Base-by-base conservation (phyloP, 306 rosid genomes). In the Malus domestica region DNA sequence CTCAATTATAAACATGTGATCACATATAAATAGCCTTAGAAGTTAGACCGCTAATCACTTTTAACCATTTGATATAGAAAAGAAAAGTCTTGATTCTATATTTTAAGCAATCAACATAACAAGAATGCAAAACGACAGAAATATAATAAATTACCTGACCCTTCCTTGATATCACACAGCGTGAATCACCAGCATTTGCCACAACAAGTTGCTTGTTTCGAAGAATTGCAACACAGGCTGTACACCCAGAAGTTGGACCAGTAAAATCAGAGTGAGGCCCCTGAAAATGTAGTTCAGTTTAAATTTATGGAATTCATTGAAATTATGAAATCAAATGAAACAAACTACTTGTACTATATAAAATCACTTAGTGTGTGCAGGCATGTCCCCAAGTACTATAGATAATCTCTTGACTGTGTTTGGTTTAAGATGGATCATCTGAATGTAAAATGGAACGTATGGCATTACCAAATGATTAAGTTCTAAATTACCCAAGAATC, bases 131-230 rank as follows among this genome's bases (percentile, higher is more conserved):
- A 60, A 52, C 1, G 4, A 8, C 40, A 16, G 16, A 19, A 25
- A 22, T 44, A 51, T 29, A n/a, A 81, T 14, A 69, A 55, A 60
- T 81, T 89, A 95, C 99, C 99, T 92, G 97, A 49, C 97, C 97
- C 86, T 89, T 90, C 79, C 99, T 86, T 30, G 97, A 95, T 64
- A 95, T 83, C 77, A 95, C 99, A 85, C 97, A 92, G 8, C 97
- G 97, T 25, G 99, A 95, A 86, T 95, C 99, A 33, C 99, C 99
- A 72, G 99, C 97, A 89, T 95, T 95, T 66, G 97, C 99, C 76
- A 95, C 96, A 79, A 95, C 2, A 60, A 95, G 89, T 75, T 86
- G 88, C 74, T 86, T 90, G 87, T 89, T 87, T 89, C 93, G 83
- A 67, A 92, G 80, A 76, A 90, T 79, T 46, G 97, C 97, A 83